phyloP scores from a whole-genome alignment of 164 flowering plant species.

The Amborella trichopoda region DNA sequence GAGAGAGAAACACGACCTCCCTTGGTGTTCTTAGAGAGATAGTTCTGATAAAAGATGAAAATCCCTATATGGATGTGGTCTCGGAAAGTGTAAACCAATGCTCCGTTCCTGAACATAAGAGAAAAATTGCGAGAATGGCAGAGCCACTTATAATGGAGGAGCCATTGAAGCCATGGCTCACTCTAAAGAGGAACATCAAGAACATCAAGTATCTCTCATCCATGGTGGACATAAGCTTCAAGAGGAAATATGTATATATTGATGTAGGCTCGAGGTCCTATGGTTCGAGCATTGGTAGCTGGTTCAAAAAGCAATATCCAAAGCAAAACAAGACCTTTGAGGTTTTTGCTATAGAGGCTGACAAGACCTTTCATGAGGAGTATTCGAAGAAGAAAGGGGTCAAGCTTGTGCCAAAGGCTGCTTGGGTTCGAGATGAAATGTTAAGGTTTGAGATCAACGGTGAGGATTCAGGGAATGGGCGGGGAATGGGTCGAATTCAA shows the following conservation, averaged over 20 bases:
- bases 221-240: constrained; percentile 75
- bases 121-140: constrained; percentile 39
- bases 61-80: neutral
- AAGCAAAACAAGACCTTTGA: constrained; percentile 86
- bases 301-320: constrained; percentile 95
- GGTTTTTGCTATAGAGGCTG: constrained; percentile 89
- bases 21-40: constrained; percentile 27
- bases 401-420: constrained; percentile 74
- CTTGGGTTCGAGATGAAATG: constrained; percentile 85
- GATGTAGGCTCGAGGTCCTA: constrained; percentile 94
- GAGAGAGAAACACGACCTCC: too few species aligned
- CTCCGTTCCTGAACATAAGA: constrained; percentile 52
- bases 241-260: constrained; percentile 63
- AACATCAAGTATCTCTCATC: constrained; percentile 65
- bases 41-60: constrained; percentile 41
- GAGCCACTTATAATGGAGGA: constrained; percentile 76
- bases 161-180: constrained; percentile 92
- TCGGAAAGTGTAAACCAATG: constrained; percentile 14
- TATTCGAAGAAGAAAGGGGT: constrained; percentile 42
- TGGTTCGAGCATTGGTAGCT: constrained; percentile 91
- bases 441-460: constrained; percentile 72
- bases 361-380: constrained; percentile 58
- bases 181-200: constrained; percentile 66
- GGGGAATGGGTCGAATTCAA: constrained; percentile 92
- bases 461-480: constrained; percentile 29